Conservation (phyloP, 177 flowering plant genomes). For the Vitis hybrid region DNA sequence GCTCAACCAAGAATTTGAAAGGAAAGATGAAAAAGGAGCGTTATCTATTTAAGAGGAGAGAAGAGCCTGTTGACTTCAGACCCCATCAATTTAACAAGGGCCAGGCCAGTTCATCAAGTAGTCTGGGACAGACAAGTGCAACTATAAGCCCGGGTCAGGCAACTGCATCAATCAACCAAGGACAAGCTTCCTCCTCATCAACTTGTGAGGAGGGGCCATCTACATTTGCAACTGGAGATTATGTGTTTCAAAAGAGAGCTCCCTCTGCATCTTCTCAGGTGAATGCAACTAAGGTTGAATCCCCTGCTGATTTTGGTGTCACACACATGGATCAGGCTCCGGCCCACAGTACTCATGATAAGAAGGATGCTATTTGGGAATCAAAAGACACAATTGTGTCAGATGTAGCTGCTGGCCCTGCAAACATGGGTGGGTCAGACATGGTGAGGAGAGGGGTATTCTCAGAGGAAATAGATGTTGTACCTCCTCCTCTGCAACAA, state of each 20-base stretch:
- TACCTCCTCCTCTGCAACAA: slow-evolving; percentile 1
- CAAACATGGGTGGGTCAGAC: not conserved
- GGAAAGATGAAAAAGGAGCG: slow-evolving; percentile 71
- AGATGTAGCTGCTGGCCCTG: not conserved
- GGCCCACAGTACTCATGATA: not conserved
- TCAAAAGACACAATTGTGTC: slow-evolving; percentile 9
- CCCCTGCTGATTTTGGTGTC: too few species aligned
- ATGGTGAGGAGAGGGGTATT: not conserved
- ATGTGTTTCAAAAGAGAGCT: slow-evolving; percentile 57
- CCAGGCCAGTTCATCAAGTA: slow-evolving; percentile 21
- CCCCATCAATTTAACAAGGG: slow-evolving; percentile 19
- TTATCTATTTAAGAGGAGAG: slow-evolving; percentile 77
- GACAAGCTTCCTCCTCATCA: slow-evolving; percentile 5
- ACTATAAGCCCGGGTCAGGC: too few species aligned
- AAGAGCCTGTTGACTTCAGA: slow-evolving; percentile 37
- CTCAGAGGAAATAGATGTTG: not conserved
- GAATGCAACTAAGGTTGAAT: too few species aligned
- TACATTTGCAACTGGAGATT: slow-evolving; percentile 37
- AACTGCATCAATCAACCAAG: too few species aligned
- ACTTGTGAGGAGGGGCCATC: slow-evolving; percentile 32
- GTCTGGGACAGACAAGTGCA: too few species aligned
- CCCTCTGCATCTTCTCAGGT: slow-evolving; percentile 10
- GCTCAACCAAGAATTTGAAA: slow-evolving; percentile 45
- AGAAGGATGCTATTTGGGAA: slow-evolving; percentile 10
- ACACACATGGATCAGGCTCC: slow-evolving; percentile 15